These are phyloP conservation scores for Suillus americanus DNA, from an alignment of 768 basidiomycete genomes.

Conservation along the genomic window DNA sequence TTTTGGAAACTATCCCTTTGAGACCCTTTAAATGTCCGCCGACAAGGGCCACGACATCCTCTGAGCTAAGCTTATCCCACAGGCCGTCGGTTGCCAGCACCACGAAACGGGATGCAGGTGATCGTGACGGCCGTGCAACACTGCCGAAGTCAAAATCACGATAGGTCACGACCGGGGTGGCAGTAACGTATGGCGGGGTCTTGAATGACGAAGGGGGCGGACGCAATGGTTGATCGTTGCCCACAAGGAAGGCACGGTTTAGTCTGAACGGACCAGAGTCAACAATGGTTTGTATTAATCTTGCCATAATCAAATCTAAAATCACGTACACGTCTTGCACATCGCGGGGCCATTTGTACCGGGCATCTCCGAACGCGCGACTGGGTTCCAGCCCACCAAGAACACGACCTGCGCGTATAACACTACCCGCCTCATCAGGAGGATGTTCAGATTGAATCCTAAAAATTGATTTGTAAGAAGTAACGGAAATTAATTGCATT, in stretches of 20 bases:
- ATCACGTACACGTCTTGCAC: conserved; percentile 66
- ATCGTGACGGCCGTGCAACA: conserved; percentile 18
- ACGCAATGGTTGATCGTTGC: conserved; percentile 59
- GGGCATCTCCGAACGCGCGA: conserved; percentile 85
- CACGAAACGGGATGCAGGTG: conserved; percentile 55
- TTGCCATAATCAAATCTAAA: not conserved
- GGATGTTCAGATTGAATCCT: conserved; percentile 88
- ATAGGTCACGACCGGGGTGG: conserved; percentile 80
- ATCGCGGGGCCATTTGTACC: conserved; percentile 83
- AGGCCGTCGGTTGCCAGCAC: conserved; percentile 89
- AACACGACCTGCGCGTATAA: conserved; percentile 79
- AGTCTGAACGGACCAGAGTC: conserved; percentile 37
- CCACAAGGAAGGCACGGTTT: conserved; percentile 65
- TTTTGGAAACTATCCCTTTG: conserved; percentile 61
- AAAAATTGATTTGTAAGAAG: conserved; percentile 7
- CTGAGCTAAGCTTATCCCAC: conserved; percentile 74
- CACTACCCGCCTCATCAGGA: conserved; percentile 63
- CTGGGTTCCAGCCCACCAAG: conserved; percentile 87
- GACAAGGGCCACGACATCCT: conserved; percentile 86
- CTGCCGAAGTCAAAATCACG: conserved; percentile 59
- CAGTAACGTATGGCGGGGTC: conserved; percentile 92
- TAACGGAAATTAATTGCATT: not conserved
- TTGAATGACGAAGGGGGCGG: conserved; percentile 62
- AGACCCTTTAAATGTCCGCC: conserved; percentile 77
- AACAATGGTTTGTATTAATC: not conserved